Percentiles rank a stretch among this genome's conserved stretches.
These are phyloP conservation scores for Penicillium sp. DNA, from an alignment of 2,329 filamentous ascomycete genomes.

Conservation along the genomic window DNA sequence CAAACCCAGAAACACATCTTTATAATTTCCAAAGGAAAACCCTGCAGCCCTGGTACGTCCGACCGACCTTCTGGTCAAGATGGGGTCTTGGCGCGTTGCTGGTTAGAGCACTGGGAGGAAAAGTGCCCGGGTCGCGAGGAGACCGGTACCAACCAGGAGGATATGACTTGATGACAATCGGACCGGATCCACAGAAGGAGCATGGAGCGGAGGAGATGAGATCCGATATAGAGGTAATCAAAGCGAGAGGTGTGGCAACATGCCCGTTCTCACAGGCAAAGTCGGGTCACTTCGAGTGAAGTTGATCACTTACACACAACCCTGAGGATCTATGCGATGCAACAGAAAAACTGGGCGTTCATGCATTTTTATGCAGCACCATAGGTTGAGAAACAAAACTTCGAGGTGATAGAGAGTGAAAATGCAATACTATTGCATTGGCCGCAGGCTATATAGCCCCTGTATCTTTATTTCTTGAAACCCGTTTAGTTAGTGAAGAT, in stretches of 20 bases:
- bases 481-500: background rate
- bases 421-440: background rate
- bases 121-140: constrained; percentile 12
- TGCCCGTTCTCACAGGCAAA: constrained; percentile 17
- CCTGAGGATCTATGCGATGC: too few species aligned
- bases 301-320: too few species aligned
- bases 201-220: constrained; percentile 18
- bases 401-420: background rate
- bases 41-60: constrained; percentile 27
- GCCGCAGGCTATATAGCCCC: background rate
- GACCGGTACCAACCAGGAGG: constrained; percentile 15
- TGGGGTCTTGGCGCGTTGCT: constrained; percentile 19
- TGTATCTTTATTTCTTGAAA: background rate
- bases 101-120: constrained; percentile 21
- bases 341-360: too few species aligned
- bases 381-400: background rate
- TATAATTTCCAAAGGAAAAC: constrained; percentile 15
- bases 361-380: background rate
- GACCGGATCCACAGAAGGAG: constrained; percentile 15
- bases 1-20: constrained; percentile 10
- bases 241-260: constrained; percentile 10
- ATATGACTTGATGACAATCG: constrained; percentile 21
- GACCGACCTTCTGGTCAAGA: constrained; percentile 20
- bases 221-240: constrained; percentile 12
- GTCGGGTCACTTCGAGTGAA: constrained; percentile 28